Base-by-base conservation (phyloP, 495 filamentous ascomycete genomes). In the Lasiosphaeris hirsuta region DNA sequence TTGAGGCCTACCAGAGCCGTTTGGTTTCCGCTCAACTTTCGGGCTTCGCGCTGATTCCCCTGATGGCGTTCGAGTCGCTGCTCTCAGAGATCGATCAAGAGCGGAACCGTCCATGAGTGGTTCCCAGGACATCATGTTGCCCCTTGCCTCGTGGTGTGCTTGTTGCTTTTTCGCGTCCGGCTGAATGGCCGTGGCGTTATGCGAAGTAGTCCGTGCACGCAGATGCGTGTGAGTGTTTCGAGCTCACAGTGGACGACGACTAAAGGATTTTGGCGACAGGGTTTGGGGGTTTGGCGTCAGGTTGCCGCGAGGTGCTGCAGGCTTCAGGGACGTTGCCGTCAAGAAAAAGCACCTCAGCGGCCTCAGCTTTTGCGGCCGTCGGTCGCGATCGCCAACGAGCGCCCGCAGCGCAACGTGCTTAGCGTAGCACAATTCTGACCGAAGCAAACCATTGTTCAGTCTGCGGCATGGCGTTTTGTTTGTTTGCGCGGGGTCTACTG, bases 111-210 rank as follows among this genome's bases (percentile, higher is more conserved):
- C 17, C 43, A 11, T 46, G 43, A 23, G 6, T 46, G 43, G 35
- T 40, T 33, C 35, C 36, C 18, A 15, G 46, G 11, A 23, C n/a
- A 10, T 11, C 34, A 34, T 30, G 9, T 48, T 11, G 5, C 10
- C 38, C 36, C 14, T 17, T 34, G 52, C 46, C 13, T 57, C 47
- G 15, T 47, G 38, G 38, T 15, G 38, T 1, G 11, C 38, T 41
- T 30, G 23, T 30, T 35, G 10, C 18, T 41, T 19, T 15, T 18
- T 49, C 56, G 35, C 35, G 46, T 40, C 63, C 63, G 65, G 63
- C 58, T 68, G 60, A 65, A 65, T 61, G 54, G 48, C 54, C 13
- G 59, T 62, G 57, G 64, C 46, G 51, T 63, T 57, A 67, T 69
- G 67, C 67, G 65, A 43, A 59, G 33, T 44, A 37, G 58, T 61